Base-by-base conservation (phyloP, 2,329 filamentous ascomycete species). In the Colletotrichum cordylinicola region DNA sequence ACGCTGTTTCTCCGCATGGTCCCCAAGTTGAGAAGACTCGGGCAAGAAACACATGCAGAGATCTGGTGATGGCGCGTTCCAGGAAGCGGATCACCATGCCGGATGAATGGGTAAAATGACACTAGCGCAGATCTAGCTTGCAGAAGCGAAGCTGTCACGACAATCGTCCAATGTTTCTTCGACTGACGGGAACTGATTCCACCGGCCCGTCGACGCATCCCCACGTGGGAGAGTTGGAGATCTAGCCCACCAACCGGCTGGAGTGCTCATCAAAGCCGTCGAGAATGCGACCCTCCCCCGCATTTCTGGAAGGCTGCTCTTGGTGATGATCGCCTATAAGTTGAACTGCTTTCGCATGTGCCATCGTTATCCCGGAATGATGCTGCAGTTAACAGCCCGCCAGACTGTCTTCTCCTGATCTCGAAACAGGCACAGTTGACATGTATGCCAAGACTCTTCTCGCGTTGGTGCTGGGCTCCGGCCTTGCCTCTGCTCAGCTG, bases 401-500 rank as follows among this genome's bases (percentile, higher is more conserved):
- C 58, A 21, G 18, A 0, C 13, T 2, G 27, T 21, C 58, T 33
- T 31, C 27, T 62, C n/a, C 5, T 61, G 29, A 21, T 2, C 10
- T 60, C 31, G 18, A 52, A 9, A 64, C 33, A 60, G 8, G 21
- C 33, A 18, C 6, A 33, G n/a, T n/a, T 21, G 24, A 72, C 62
- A 77, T 77, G 76, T 74, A 74, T 52, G 70, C 70, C 74, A 77
- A 77, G 70, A 65, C 70, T n/a, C 48, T 77, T 31, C 56, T 77
- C 33, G 52, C 65, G 37, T 37, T 61, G n/a, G 9, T 74, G 8
- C 58, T 77, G 48, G 74, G 76, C 71, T 70, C 77, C 18, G 62
- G 67, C 39, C 74, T 70, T 48, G 74, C 43, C 4, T 78, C 80
- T 6, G 83, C 79, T 48, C 85, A 87, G 76, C 86, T 91, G 16